Conservation (phyloP, 2,329 filamentous ascomycete species). For the Aspergillus hiratsukae region DNA sequence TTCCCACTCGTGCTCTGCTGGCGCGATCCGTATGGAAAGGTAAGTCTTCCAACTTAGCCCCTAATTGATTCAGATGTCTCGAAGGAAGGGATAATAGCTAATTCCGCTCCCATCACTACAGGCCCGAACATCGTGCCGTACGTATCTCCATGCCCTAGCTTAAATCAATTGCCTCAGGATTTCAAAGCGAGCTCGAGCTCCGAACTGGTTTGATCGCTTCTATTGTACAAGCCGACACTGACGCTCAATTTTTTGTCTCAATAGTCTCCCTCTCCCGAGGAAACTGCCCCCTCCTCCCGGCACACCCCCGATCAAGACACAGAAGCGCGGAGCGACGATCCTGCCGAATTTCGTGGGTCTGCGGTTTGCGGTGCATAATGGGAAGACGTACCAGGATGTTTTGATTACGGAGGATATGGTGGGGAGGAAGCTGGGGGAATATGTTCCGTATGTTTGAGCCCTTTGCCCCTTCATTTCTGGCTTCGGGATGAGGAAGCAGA, state of each 20-base stretch:
- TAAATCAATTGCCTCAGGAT: not conserved
- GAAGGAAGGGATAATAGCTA: not conserved
- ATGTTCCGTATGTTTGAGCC: conserved; percentile 65
- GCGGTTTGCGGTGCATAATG: conserved; percentile 87
- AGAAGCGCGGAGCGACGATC: conserved; percentile 83
- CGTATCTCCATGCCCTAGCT: conserved; percentile 24
- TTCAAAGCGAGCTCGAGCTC: not conserved
- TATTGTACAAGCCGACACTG: not conserved
- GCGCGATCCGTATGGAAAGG: conserved; percentile 88
- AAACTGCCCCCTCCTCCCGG: conserved; percentile 54
- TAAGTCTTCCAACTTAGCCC: conserved; percentile 35
- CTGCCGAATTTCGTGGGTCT: conserved; percentile 88
- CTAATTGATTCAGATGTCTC: not conserved
- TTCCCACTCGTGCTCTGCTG: conserved; percentile 62
- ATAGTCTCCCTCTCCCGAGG: conserved; percentile 39
- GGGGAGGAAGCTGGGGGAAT: conserved; percentile 90
- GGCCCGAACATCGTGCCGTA: conserved; percentile 69
- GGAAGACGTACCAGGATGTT: conserved; percentile 78
- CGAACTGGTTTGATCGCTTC: not conserved
- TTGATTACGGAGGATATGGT: conserved; percentile 94
- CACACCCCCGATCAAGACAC: conserved; percentile 72
- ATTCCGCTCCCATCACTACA: conserved; percentile 27
- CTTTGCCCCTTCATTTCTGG: not conserved
- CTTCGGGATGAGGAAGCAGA: not conserved
- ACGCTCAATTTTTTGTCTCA: not conserved